These are phyloP conservation scores for Pleurotus sapidus DNA, from an alignment of 768 basidiomycete genomes.

Conservation along the genomic window DNA sequence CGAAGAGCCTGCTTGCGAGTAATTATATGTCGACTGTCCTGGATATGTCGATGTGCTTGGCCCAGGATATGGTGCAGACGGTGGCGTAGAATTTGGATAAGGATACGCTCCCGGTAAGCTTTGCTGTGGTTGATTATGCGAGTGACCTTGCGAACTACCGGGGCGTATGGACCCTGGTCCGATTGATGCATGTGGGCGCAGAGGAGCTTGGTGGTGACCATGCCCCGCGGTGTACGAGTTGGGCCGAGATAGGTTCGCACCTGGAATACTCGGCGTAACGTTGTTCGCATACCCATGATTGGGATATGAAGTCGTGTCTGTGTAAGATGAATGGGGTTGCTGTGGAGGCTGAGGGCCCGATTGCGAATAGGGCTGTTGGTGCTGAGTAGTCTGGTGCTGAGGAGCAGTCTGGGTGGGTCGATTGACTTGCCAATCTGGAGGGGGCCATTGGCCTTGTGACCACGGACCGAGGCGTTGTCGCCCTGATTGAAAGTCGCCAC, in stretches of 20 bases:
- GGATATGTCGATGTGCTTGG: too few species aligned
- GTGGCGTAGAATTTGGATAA: conserved; percentile 16
- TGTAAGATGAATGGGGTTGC: background rate
- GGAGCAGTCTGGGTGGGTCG: conserved; percentile 4
- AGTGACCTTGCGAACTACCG: conserved; percentile 1
- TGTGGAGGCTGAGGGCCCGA: background rate
- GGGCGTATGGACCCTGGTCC: background rate
- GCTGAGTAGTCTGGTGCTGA: conserved; percentile 11
- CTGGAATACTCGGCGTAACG: background rate
- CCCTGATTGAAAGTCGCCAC: conserved; percentile 3
- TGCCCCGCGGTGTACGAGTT: conserved; percentile 3
- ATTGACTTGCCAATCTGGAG: conserved; percentile 36
- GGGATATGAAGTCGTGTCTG: background rate
- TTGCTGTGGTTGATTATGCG: background rate
- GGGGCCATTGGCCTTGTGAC: conserved; percentile 38
- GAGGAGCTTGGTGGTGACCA: background rate
- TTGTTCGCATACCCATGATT: background rate
- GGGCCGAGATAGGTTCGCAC: conserved; percentile 3
- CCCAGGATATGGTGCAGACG: conserved; percentile 18
- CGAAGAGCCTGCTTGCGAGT: conserved; percentile 10
- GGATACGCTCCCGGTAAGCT: background rate
- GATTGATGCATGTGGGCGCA: conserved; percentile 1
- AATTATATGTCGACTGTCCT: too few species aligned
- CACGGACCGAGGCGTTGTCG: conserved; percentile 14
- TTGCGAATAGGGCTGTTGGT: background rate